Evolutionary conservation across 2,329 filamentous ascomycete species (phyloP).

Genomic region (Fusarium sp.): DNA sequence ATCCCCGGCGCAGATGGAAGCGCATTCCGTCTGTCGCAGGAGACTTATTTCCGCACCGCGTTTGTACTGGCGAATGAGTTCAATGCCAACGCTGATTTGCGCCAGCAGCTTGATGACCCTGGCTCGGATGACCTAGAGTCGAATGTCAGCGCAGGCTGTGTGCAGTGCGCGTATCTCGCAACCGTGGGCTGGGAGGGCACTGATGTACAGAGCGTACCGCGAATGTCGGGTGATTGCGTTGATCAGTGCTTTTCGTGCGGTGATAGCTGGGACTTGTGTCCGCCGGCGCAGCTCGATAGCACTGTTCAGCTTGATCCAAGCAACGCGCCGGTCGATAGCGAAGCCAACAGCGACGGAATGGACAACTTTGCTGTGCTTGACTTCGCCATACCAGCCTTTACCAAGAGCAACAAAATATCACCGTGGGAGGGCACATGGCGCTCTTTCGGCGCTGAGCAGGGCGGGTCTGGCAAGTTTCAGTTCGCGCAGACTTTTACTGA

Average conservation of each 20-base stretch:
- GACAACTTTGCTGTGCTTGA: neutral
- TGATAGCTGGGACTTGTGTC: neutral
- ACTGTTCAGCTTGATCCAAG: neutral
- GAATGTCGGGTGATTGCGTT: neutral
- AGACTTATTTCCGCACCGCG: neutral
- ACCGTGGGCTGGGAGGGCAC: neutral
- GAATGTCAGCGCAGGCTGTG: neutral
- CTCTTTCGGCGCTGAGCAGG: neutral
- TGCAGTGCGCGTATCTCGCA: neutral
- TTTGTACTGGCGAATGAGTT: conserved; percentile 1
- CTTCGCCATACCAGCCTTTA: neutral
- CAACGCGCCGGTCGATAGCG: neutral
- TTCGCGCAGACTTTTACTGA: neutral
- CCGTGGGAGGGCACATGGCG: conserved; percentile 2
- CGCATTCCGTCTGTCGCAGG: neutral
- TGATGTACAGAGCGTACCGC: neutral
- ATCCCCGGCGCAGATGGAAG: neutral
- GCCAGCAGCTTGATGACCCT: neutral
- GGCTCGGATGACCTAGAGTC: neutral
- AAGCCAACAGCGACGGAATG: too few relatives aligned
- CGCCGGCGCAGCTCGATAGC: neutral
- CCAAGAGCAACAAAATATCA: neutral
- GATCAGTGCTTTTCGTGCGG: neutral
- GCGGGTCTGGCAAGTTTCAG: neutral
- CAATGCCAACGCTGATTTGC: neutral